Evolutionary conservation across 1,284 basidiomycete species (phyloP), one percentile per base, ranked within the genome.

Genomic region (Rhodotorula sp.): DNA sequence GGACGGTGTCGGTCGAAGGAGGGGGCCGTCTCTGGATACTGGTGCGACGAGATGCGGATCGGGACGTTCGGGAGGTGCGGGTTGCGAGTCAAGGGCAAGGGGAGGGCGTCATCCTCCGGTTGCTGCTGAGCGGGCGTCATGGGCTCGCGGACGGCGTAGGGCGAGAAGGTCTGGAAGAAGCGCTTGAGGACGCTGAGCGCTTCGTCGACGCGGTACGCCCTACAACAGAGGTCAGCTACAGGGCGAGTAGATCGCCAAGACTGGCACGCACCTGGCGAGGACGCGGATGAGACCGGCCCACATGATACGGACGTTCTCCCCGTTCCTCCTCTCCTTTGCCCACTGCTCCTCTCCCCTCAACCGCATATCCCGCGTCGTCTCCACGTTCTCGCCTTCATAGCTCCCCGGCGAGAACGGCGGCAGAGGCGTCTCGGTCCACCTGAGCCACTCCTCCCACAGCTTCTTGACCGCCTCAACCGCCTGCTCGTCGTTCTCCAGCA

Each of bases 391-490:
- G 22, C 32, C 60, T 58, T 24, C 44, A 20, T 29, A 17, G 8
- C 34, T 20, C 24, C 27, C 34, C 20, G 39, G 29, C 30, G 39
- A 17, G 22, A 53, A n/a, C 29, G 30, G 52, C 13, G 64, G 68
- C 2, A 48, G 34, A 1, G 39, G 27, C 30, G 61, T 60, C 15
- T 55, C 49, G 53, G 52, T 63, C 74, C 74, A 75, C 10, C n/a
- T 47, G 13, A 68, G 30, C 74, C 74, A 75, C 53, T 70, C 74
- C 39, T 62, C 69, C 55, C 71, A 75, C 55, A 74, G 59, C 48
- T 59, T 27, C 59, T 69, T 66, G 34, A 66, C 72, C 4, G 27
- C 44, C 27, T 46, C 55, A 9, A 64, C 51, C 17, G 36, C 63
- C 22, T 57, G 29, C 2, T 62, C 54, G 30, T 57, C 20, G n/a